Percentiles rank a stretch among this genome's conserved stretches.
These are phyloP conservation scores for Leccinum uliginosum DNA, from an alignment of 768 basidiomycete genomes.

Conservation along the genomic window DNA sequence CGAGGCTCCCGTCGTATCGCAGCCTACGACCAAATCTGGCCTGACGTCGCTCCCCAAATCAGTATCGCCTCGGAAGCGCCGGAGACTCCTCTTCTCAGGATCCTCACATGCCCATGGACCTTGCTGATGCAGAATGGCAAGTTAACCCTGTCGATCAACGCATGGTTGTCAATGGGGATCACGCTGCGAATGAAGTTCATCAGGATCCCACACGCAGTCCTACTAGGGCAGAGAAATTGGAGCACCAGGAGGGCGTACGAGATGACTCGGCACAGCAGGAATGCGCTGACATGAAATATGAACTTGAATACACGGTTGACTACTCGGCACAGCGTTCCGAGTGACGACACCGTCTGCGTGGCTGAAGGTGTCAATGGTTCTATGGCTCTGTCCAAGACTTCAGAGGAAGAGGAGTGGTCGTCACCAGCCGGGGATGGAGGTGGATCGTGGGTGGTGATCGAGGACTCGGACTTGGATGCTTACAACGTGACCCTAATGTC, in stretches of 20 bases:
- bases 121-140: neutral
- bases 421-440: no score
- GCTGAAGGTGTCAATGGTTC: constrained; percentile 28
- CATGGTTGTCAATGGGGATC: constrained; percentile 19
- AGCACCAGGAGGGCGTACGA: neutral
- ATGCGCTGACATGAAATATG: constrained; percentile 42
- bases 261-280: constrained; percentile 7
- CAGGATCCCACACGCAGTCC: constrained; percentile 1
- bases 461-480: constrained; percentile 38
- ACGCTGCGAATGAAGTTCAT: constrained; percentile 14
- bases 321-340: constrained; percentile 52
- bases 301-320: constrained; percentile 44
- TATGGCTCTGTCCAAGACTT: constrained; percentile 27
- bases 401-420: constrained; percentile 14
- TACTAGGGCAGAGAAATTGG: constrained; percentile 2
- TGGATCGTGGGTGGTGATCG: constrained; percentile 14
- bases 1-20: neutral
- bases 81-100: constrained; percentile 34
- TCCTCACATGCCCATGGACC: constrained; percentile 7
- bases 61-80: constrained; percentile 40
- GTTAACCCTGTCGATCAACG: constrained; percentile 7
- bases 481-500: constrained; percentile 54
- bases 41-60: constrained; percentile 15
- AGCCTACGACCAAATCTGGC: constrained; percentile 4
- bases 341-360: constrained; percentile 52